Evolutionary conservation across 2,329 filamentous ascomycete genomes (phyloP), one percentile per base, ranked within the genome.

Genomic region (Colletotrichum trifolii): DNA sequence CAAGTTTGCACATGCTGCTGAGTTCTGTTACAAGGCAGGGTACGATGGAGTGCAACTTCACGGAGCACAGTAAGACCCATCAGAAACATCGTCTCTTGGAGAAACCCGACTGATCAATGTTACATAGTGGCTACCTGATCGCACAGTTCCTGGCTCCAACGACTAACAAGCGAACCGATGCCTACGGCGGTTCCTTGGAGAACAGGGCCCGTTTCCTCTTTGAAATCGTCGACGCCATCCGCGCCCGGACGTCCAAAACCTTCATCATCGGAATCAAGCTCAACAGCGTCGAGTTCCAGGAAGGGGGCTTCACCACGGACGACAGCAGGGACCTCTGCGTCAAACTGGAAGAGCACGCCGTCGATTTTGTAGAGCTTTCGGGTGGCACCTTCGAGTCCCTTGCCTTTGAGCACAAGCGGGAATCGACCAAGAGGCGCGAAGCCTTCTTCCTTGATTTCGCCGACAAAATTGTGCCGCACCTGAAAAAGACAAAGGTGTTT

Each of bases 381-480:
- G 87, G 87, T 10, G 87, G 87, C 8, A 89, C 86, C 0, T 88
- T 87, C 68, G 83, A 89, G 73, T 74, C 78, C 17, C 70, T 85
- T 0, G 84, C 80, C 0, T 85, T 87, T 67, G 69, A 69, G 0
- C 83, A 86, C 70, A 78, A 82, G 73, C 77, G 80, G 53, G 86
- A 88, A 43, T 82, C 79, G 10, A 88, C 85, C 8, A 80, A 78
- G 72, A 82, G 84, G 74, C 77, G 85, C 3, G 86, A 88, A 69
- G 81, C 83, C 2, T 88, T 87, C 78, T 89, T 89, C 79, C 71
- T 89, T 45, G 85, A 88, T 5, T 88, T 87, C 64, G 87, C 87
- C 0, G 81, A 88, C 61, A 71, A 74, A 64, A 82, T 89, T 72
- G 75, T 82, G 34, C 75, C 76, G 0, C 69, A 71, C 7, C 68